These are phyloP conservation scores for Lagenaria siceraria DNA, from an alignment of 306 rosid genomes.

Conservation along the genomic window DNA sequence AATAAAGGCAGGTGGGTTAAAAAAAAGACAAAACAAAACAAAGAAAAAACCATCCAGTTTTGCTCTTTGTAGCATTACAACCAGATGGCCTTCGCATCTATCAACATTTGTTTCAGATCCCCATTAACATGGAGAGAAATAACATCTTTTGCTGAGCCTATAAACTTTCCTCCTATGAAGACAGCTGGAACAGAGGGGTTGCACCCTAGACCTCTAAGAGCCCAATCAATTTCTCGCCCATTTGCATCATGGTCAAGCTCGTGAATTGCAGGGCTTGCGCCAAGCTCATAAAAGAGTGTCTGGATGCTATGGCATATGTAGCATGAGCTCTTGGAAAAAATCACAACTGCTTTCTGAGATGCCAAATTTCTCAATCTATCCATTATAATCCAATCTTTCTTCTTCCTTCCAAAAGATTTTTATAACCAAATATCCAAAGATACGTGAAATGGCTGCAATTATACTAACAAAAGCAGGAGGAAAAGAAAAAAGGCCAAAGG, in stretches of 20 bases:
- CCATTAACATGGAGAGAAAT: slow-evolving; percentile 94
- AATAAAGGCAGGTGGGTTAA: neutral
- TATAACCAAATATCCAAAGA: neutral
- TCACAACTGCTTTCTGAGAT: slow-evolving; percentile 88
- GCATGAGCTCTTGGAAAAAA: slow-evolving; percentile 90
- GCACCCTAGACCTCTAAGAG: slow-evolving; percentile 66
- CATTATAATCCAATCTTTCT: slow-evolving; percentile 24
- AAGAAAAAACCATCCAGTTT: neutral
- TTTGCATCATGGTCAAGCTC: slow-evolving; percentile 64
- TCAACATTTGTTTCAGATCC: slow-evolving; percentile 80
- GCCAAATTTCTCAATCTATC: slow-evolving; percentile 77
- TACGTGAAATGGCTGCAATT: neutral
- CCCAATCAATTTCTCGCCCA: slow-evolving; percentile 87
- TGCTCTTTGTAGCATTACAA: slow-evolving; percentile 25
- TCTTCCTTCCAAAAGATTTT: neutral
- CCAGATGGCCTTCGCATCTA: slow-evolving; percentile 94
- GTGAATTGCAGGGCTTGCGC: slow-evolving; percentile 90
- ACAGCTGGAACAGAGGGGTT: slow-evolving; percentile 92
- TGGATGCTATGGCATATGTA: slow-evolving; percentile 91
- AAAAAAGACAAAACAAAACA: neutral
- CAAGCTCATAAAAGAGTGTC: slow-evolving; percentile 80
- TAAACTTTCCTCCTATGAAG: slow-evolving; percentile 78
- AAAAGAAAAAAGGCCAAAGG: neutral
- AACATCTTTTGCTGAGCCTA: slow-evolving; percentile 82
- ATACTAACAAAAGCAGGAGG: neutral